Conservation (phyloP, 176 grass and related monocot genomes). For the Rhipidocladum racemiflorum region DNA sequence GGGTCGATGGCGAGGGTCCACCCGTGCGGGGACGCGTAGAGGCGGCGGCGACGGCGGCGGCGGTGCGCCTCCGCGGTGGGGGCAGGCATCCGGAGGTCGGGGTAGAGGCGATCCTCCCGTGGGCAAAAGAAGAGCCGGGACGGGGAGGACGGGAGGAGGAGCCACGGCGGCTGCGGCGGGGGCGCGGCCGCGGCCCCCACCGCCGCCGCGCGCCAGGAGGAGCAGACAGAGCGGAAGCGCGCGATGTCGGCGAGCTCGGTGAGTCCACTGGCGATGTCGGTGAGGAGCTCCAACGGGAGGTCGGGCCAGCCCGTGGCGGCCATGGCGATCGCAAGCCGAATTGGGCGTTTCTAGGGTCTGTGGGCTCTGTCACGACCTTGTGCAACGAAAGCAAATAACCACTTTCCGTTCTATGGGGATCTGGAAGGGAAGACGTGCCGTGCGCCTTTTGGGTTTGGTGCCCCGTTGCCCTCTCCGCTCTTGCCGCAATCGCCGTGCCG, state of each 20-base stretch:
- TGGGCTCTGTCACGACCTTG: background rate
- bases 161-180: constrained; percentile 36
- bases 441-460: constrained; percentile 3
- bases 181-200: constrained; percentile 16
- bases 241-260: constrained; percentile 50
- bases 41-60: constrained; percentile 30
- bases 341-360: background rate
- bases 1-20: constrained; percentile 44
- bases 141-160: constrained; percentile 40
- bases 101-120: constrained; percentile 52
- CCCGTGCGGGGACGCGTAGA: constrained; percentile 42
- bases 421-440: background rate
- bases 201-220: constrained; percentile 44
- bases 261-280: constrained; percentile 37
- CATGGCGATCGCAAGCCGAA: constrained; percentile 28
- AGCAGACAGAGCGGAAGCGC: constrained; percentile 56
- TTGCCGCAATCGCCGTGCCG: background rate
- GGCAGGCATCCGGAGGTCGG: constrained; percentile 25
- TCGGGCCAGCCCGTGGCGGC: constrained; percentile 38
- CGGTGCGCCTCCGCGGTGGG: background rate
- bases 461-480: background rate
- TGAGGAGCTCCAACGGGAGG: constrained; percentile 48
- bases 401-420: background rate
- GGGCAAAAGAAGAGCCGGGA: constrained; percentile 45
- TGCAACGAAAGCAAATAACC: background rate